These are phyloP conservation scores for Globisporangium recalcitrans DNA, from an alignment of 352 stramenopile genomes.

Conservation along the genomic window DNA sequence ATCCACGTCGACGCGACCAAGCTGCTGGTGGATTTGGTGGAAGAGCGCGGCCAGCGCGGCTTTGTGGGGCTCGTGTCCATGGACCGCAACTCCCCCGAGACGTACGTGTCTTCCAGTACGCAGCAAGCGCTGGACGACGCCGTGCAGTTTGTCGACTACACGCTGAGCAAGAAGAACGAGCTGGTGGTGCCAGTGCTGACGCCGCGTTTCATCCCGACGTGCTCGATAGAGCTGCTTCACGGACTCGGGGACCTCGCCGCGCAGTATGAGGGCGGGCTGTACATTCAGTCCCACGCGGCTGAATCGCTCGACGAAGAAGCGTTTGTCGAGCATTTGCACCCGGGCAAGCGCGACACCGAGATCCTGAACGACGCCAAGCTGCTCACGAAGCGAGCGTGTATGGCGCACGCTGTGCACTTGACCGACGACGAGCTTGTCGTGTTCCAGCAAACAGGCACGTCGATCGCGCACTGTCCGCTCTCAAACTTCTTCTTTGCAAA, in stretches of 20 bases:
- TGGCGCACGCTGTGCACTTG: slow-evolving; percentile 87
- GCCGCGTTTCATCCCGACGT: slow-evolving; percentile 89
- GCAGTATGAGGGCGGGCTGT: slow-evolving; percentile 46
- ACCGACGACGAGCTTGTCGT: slow-evolving; percentile 52
- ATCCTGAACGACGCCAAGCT: slow-evolving; percentile 69
- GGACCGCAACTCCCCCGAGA: slow-evolving; percentile 78
- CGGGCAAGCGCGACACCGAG: slow-evolving; percentile 52
- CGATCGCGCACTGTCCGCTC: slow-evolving; percentile 86
- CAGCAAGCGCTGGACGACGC: slow-evolving; percentile 56
- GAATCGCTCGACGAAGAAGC: slow-evolving; percentile 84
- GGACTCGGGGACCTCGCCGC: slow-evolving; percentile 63
- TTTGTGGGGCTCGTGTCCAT: slow-evolving; percentile 90
- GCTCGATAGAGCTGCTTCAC: slow-evolving; percentile 68
- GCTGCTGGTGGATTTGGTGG: slow-evolving; percentile 67
- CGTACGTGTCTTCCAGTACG: slow-evolving; percentile 67
- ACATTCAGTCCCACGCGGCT: slow-evolving; percentile 84
- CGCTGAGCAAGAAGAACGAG: slow-evolving; percentile 29
- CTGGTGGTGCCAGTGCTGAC: slow-evolving; percentile 81
- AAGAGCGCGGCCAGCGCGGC: slow-evolving; percentile 62
- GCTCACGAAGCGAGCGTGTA: slow-evolving; percentile 62
- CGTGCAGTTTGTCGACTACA: slow-evolving; percentile 71
- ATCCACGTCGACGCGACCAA: slow-evolving; percentile 80
- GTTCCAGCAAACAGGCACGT: slow-evolving; percentile 43
- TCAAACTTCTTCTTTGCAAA: slow-evolving; percentile 91
- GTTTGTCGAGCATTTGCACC: slow-evolving; percentile 68